phyloP scores from a whole-genome alignment of 306 rosid species.

The Dalbergia cochinchinensis region DNA sequence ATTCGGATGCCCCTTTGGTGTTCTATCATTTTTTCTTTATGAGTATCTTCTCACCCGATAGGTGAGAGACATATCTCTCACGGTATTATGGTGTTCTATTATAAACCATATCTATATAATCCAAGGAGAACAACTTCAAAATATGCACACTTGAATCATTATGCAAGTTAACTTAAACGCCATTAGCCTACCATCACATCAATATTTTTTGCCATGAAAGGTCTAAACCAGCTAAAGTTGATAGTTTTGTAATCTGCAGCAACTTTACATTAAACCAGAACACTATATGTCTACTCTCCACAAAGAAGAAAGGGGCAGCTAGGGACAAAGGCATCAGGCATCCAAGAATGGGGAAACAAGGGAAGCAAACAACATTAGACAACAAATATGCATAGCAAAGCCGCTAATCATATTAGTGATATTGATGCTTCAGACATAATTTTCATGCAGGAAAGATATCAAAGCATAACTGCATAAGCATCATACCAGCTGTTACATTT shows the following conservation, averaged over 20 bases:
- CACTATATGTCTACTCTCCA: too few relatives aligned
- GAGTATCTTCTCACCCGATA: too few relatives aligned
- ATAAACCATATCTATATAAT: neutral
- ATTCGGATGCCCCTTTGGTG: too few relatives aligned
- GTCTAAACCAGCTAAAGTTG: neutral
- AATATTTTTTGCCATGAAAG: constrained; percentile 6
- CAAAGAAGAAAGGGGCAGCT: neutral
- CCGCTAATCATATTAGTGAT: neutral
- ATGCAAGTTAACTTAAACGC: neutral
- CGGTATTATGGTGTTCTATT: too few relatives aligned
- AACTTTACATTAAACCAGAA: constrained; percentile 6
- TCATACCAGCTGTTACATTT: constrained; percentile 73
- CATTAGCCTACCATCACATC: neutral
- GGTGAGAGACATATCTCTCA: too few relatives aligned
- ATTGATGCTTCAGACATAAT: constrained; percentile 26
- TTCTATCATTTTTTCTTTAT: too few relatives aligned
- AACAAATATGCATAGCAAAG: constrained; percentile 23
- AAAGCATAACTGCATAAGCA: constrained; percentile 23
- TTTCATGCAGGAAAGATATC: constrained; percentile 2
- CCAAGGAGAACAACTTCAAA: constrained; percentile 7
- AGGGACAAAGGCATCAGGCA: neutral
- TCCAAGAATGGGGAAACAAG: constrained; percentile 23
- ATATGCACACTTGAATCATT: constrained; percentile 5
- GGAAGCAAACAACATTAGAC: constrained; percentile 27
- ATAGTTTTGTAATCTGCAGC: neutral